Evolutionary conservation across 176 grass and related monocot genomes (phyloP).

Genomic region (Aegilops sharonensis): DNA sequence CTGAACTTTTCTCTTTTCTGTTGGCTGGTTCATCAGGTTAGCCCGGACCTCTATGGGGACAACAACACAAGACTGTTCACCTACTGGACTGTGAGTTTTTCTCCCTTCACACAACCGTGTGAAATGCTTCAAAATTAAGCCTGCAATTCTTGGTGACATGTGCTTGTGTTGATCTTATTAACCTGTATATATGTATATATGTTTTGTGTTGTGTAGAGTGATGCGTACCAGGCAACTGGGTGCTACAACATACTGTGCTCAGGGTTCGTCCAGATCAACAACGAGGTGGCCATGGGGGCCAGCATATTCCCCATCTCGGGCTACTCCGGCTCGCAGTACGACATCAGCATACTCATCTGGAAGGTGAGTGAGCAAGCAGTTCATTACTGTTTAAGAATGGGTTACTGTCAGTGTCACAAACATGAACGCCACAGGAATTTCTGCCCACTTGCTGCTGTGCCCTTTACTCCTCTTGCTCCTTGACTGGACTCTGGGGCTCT

Average conservation of each 20-base stretch:
- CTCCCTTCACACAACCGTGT: background rate
- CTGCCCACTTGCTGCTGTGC: slow-evolving; percentile 46
- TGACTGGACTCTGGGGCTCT: slow-evolving; percentile 33
- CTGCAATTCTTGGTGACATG: background rate
- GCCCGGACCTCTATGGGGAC: slow-evolving; percentile 86
- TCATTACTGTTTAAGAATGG: slow-evolving; percentile 9
- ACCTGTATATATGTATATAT: background rate
- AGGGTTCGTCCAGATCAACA: slow-evolving; percentile 90
- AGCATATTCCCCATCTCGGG: slow-evolving; percentile 80
- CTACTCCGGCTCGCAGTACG: slow-evolving; percentile 79
- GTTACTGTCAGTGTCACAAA: background rate
- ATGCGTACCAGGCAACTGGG: slow-evolving; percentile 86
- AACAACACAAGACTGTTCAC: slow-evolving; percentile 94
- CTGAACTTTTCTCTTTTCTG: slow-evolving; percentile 10
- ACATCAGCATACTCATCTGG: slow-evolving; percentile 94
- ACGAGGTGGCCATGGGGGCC: slow-evolving; percentile 82
- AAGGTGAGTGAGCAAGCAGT: slow-evolving; percentile 74
- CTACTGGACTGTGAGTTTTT: slow-evolving; percentile 88
- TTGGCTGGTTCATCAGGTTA: slow-evolving; percentile 56
- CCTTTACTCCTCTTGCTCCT: slow-evolving; percentile 31
- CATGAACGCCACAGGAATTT: slow-evolving; percentile 21
- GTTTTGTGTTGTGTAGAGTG: slow-evolving; percentile 46
- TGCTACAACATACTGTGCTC: slow-evolving; percentile 95
- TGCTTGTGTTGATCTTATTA: background rate
- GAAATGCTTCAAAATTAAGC: background rate